Conservation (phyloP, 2,329 filamentous ascomycete species). For the Botrytis elliptica region DNA sequence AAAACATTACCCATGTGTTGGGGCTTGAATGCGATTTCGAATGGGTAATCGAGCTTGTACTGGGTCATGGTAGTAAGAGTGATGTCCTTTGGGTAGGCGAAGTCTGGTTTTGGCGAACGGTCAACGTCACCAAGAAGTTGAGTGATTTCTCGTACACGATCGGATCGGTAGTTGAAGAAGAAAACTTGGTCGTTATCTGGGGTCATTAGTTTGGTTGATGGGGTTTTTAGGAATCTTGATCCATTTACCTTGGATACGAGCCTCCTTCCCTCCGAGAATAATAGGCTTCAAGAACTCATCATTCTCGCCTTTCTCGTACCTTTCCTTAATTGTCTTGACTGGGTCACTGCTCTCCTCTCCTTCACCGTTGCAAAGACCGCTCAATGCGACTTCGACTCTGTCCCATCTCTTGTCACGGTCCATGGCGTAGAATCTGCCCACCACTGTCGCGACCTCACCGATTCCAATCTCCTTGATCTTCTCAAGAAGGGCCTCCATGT, state of each 20-base stretch:
- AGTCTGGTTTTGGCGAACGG: constrained; percentile 85
- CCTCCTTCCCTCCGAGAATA: constrained; percentile 83
- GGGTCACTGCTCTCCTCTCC: constrained; percentile 84
- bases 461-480: constrained; percentile 79
- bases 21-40: constrained; percentile 87
- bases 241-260: constrained; percentile 73
- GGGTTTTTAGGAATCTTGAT: not conserved
- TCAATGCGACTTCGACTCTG: constrained; percentile 83
- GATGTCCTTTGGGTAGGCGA: constrained; percentile 88
- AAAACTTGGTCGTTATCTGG: constrained; percentile 89
- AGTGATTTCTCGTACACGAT: constrained; percentile 93
- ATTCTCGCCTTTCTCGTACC: constrained; percentile 83
- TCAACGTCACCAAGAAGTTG: constrained; percentile 92
- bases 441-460: constrained; percentile 87
- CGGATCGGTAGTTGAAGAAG: constrained; percentile 99
- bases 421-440: constrained; percentile 98
- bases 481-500: constrained; percentile 82
- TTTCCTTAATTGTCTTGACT: constrained; percentile 79
- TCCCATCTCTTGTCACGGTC: constrained; percentile 99
- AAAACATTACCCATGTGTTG: constrained; percentile 98
- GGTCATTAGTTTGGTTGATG: not conserved
- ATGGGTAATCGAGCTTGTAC: constrained; percentile 94
- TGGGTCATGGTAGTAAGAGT: constrained; percentile 93
- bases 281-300: constrained; percentile 99
- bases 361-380: constrained; percentile 78